These are phyloP conservation scores for Leccinum incarnatum DNA, from an alignment of 768 basidiomycete species.

Conservation along the genomic window DNA sequence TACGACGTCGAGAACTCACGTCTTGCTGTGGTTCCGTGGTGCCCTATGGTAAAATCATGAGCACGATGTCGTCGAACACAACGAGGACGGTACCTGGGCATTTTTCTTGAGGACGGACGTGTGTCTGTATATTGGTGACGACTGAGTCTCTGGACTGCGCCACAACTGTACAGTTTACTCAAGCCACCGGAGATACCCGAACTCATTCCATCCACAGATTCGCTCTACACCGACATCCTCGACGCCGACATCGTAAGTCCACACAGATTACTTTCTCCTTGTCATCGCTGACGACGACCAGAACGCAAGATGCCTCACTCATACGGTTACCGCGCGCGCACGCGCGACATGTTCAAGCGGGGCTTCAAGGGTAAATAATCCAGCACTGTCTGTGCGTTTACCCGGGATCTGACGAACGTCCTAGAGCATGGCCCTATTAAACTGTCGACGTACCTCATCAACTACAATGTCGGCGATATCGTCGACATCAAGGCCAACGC, in stretches of 20 bases:
- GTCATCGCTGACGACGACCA: conserved; percentile 24
- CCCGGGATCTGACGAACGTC: conserved; percentile 2
- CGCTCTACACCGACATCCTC: conserved; percentile 50
- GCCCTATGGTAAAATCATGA: conserved; percentile 55
- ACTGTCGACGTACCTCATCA: conserved; percentile 89
- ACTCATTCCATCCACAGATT: conserved; percentile 23
- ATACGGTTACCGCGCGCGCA: conserved; percentile 99
- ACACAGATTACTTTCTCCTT: conserved; percentile 15
- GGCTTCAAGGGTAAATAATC: conserved; percentile 86
- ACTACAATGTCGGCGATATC: conserved; percentile 95
- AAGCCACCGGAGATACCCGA: conserved; percentile 69
- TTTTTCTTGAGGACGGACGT: conserved; percentile 60
- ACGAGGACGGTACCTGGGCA: conserved; percentile 71
- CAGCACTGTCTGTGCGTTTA: conserved; percentile 8
- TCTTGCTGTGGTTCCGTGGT: conserved; percentile 90
- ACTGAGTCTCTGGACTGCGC: conserved; percentile 27
- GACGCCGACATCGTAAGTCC: conserved; percentile 46
- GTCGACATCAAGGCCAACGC: conserved; percentile 99
- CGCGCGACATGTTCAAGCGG: conserved; percentile 99
- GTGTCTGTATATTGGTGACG: conserved; percentile 35
- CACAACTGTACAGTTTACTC: conserved; percentile 64
- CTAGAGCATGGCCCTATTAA: conserved; percentile 87
- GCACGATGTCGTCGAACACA: neutral
- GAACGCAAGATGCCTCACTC: conserved; percentile 97
- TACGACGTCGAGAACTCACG: conserved; percentile 85